These are phyloP conservation scores for Hemerocallis citrina DNA, from an alignment of 106 monocot species.

Conservation along the genomic window DNA sequence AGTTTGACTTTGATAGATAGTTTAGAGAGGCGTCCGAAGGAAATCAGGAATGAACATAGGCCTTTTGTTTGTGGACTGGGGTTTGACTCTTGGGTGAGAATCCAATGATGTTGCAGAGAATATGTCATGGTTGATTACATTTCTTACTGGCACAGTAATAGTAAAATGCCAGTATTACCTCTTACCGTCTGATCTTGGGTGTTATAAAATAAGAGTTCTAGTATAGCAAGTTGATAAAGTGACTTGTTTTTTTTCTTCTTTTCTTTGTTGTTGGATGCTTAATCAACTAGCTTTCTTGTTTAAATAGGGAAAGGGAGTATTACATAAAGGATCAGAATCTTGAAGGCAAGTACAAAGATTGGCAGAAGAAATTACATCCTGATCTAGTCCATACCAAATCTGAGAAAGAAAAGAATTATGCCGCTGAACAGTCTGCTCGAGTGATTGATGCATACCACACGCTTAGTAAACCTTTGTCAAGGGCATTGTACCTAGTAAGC, in stretches of 20 bases:
- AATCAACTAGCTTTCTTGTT: not conserved
- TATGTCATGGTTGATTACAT: no score
- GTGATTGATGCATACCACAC: slow-evolving; percentile 88
- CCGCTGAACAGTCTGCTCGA: slow-evolving; percentile 78
- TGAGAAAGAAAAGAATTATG: slow-evolving; percentile 78
- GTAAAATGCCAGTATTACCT: no score
- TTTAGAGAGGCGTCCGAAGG: no score
- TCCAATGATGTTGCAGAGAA: no score
- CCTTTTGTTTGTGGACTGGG: no score
- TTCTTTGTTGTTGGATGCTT: not conserved
- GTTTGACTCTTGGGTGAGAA: no score
- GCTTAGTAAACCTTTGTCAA: slow-evolving; percentile 51
- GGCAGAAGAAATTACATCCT: slow-evolving; percentile 98
- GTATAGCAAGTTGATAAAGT: no score
- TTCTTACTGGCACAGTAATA: no score
- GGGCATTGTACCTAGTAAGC: slow-evolving; percentile 78
- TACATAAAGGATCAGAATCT: slow-evolving; percentile 38
- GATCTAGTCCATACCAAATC: slow-evolving; percentile 91
- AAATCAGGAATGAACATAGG: no score
- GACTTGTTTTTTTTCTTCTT: not conserved
- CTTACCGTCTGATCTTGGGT: no score
- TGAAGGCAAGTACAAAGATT: slow-evolving; percentile 87
- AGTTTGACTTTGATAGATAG: no score
- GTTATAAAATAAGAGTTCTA: no score
- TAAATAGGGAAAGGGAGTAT: slow-evolving; percentile 40